Percentiles rank a stretch among this genome's conserved stretches.
Evolutionary conservation across 768 basidiomycete genomes (phyloP).

Genomic region (Daedalea quercina): DNA sequence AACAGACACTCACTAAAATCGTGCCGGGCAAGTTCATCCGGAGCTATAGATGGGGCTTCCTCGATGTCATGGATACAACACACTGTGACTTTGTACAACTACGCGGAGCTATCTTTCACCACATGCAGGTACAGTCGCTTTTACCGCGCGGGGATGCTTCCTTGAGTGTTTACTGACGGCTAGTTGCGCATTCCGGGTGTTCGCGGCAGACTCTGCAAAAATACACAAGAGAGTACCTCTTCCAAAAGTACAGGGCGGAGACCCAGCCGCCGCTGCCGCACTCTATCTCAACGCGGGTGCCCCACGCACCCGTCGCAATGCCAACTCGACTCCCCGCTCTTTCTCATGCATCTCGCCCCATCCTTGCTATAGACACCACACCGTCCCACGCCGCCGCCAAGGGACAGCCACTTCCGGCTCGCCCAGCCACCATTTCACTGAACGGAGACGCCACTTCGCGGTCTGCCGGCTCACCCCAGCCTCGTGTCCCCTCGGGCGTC

Average conservation of each 20-base stretch:
- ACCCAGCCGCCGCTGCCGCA: constrained; percentile 12
- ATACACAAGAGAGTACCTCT: constrained; percentile 78
- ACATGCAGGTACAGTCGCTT: constrained; percentile 69
- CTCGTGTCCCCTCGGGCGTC: constrained; percentile 11
- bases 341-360: constrained; percentile 42
- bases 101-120: constrained; percentile 76
- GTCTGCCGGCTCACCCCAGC: constrained; percentile 4
- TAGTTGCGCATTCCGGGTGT: constrained; percentile 1
- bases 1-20: constrained; percentile 37
- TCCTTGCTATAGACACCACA: constrained; percentile 57
- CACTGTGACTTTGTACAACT: constrained; percentile 81
- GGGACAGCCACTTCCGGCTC: constrained; percentile 34
- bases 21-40: constrained; percentile 60
- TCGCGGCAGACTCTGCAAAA: constrained; percentile 66
- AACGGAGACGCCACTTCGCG: constrained; percentile 13
- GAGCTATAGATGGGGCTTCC: constrained; percentile 76
- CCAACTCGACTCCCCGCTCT: constrained; percentile 18
- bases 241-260: constrained; percentile 54
- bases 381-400: constrained; percentile 35
- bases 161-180: constrained; percentile 1
- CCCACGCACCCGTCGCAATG: constrained; percentile 12
- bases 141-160: constrained; percentile 2
- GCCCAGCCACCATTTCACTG: constrained; percentile 9
- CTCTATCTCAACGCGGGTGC: neutral
- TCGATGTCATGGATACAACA: constrained; percentile 71